Evolutionary conservation across 495 filamentous ascomycete species (phyloP), one percentile per base, ranked within the genome.

Genomic region (Neurospora terricola): DNA sequence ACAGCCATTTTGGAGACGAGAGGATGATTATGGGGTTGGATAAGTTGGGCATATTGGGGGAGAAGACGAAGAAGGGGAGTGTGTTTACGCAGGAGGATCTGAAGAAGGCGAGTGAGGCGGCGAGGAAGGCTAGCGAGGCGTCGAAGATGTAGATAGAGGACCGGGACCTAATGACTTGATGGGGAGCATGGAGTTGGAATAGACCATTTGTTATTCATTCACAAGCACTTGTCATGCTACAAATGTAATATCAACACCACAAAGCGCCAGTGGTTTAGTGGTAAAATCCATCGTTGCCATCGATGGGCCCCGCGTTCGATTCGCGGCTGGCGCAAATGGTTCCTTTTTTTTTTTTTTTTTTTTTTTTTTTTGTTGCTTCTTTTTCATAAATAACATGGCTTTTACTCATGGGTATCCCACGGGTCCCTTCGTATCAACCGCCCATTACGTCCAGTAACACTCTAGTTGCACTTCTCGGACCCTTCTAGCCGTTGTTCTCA

Each of bases 1-100:
- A 94, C 77, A 81, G 81, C n/a, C 86, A 92, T 77, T 89, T 91
- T 77, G 94, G 94, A 0, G 94, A 97, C 78, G 93, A 97, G 83
- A 82, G 81, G 16, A 86, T 95, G 78, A 93, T 97, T 76, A 83
- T 81, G 72, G 79, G 82, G 48, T 78, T 96, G 77, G 77, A 88
- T 71, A 82, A 83, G 72, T 80, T 89, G 76, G 93, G 94, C 18
- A 79, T 86, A 76, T 78, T 96, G 75, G 80, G 79, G 69, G 87
- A 86, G 75, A 88, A 85, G 76, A 86, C 83, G 76, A 86, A 81
- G 75, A 76, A 82, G 30, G 86, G 82, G 38, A 85, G 88, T 70
- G 83, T 87, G 75, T 79, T 91, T 69, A 87, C 87, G n/a, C 83
- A 82, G 69, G 89, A 89, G 75, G 87, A 86, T 62, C 80, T 90